Conservation (phyloP, 768 basidiomycete genomes). For the Mycena polygramma region DNA sequence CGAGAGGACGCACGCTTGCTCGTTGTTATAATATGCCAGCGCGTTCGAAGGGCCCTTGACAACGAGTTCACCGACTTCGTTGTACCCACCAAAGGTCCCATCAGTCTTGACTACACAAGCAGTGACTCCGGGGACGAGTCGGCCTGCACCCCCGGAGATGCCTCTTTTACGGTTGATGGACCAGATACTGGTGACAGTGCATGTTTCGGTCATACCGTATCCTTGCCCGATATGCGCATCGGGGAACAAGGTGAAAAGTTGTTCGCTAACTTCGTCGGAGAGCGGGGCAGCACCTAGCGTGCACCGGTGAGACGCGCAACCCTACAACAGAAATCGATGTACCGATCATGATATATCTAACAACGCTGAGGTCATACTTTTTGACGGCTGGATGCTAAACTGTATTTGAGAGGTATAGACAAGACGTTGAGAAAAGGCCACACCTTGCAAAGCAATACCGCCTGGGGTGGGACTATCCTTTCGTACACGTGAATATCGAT, state of each 20-base stretch:
- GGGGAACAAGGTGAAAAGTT: conserved; percentile 64
- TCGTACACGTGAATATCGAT: not conserved
- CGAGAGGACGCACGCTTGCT: conserved; percentile 65
- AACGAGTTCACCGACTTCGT: conserved; percentile 73
- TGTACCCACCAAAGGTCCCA: conserved; percentile 65
- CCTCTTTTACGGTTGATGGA: conserved; percentile 62
- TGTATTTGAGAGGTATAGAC: conserved; percentile 1
- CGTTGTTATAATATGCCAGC: conserved; percentile 70
- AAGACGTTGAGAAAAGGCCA: not conserved
- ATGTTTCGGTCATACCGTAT: conserved; percentile 78
- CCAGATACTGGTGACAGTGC: conserved; percentile 65
- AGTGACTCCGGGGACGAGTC: conserved; percentile 66
- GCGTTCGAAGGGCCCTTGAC: conserved; percentile 68
- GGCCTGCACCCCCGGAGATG: conserved; percentile 69
- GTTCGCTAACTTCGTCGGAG: conserved; percentile 64
- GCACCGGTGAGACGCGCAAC: not conserved
- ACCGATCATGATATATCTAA: conserved; percentile 60
- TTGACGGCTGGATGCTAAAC: conserved; percentile 64
- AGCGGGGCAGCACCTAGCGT: conserved; percentile 69
- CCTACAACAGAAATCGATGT: not conserved
- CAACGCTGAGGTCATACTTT: conserved; percentile 59
- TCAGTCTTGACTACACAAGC: conserved; percentile 70
- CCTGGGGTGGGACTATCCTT: conserved; percentile 70
- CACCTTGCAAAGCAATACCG: conserved; percentile 69
- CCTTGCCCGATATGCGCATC: conserved; percentile 69